Evolutionary conservation across 768 basidiomycete species (phyloP), one percentile per base, ranked within the genome.

Genomic region (Tulasnella sp.): DNA sequence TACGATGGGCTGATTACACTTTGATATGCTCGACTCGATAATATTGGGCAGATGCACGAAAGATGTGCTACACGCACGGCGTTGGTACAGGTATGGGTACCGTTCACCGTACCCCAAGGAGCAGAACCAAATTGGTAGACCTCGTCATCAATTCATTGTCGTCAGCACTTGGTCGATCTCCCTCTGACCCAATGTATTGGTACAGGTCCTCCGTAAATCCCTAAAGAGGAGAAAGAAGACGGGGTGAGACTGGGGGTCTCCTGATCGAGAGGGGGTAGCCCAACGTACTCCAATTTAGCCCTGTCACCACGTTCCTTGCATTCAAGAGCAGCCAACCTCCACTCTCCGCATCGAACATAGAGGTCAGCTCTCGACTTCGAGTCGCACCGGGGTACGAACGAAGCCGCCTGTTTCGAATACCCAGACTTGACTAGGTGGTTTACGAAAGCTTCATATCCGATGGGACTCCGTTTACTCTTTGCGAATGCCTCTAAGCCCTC

Each of bases 391-490:
- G 88, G 80, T 26, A 98, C 91, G 77, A 90, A 98, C 4, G 81
- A 72, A 0, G 87, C 82, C 3, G 93, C 97, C 77, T 96, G 91
- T 77, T 87, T 91, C 34, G 80, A 77, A 78, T 90, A 88, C 0
- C 92, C 92, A 42, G 88, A 86, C 66, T 87, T 84, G 35, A 92
- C 86, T 41, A 97, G 84, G 75, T 92, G 88, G 41, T 84, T 87
- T 32, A 95, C 94, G 78, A 94, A 94, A 0, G 90, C 85, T 78
- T 98, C 95, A 77, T 96, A 98, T 0, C 97, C 96, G 72, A 98
- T 98, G 4, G 96, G 95, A 79, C 91, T 94, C 75, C 93, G 86
- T 80, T 87, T 95, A 40, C 90, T 90, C 76, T 89, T 90, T 1
- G 94, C 87, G 78, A 99, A 96, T 0, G 84, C 78, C 64, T 98